Evolutionary conservation across 129 eudicot species (phyloP), one percentile per base, ranked within the genome.

Genomic region (Logfia minima): DNA sequence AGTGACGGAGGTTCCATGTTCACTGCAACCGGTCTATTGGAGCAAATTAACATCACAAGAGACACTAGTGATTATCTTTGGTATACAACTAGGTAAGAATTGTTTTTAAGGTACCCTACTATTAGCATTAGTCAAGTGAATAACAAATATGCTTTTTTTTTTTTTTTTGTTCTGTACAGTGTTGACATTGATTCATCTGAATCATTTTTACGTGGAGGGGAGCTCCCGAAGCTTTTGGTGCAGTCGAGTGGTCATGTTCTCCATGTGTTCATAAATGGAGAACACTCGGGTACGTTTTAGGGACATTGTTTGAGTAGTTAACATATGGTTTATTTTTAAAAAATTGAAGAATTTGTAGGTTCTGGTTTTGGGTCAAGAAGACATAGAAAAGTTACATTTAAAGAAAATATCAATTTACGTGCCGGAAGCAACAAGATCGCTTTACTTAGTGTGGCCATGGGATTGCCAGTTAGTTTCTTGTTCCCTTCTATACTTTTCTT

Each of bases 381-480:
- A 64, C 83, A 86, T 39, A 80, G 97, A 78, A 91, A 80, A 79
- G 77, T 91, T 72, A 53, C 79, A 24, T 91, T 80, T 28, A 83
- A 78, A 73, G 86, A 83, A 70, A 84, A 84, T 70, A 88, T 95
- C 67, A 89, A 86, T 74, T 83, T 95, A 21, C 96, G 68, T 19
- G 88, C 90, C 9, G 99, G 99, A 83, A 80, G 75, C 72, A 95
- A 95, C 66, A 82, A 82, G 81, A 89, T 95, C 28, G 80, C 89
- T 23, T 84, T 95, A 79, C 95, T 95, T 77, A 95, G 99, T 68
- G 92, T 95, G 51, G 97, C 99, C 24, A 87, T 95, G 83, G 99
- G 97, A 80, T 83, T 93, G 68, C 93, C 96, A 63, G 98, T 90
- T 77, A 84, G 93, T 84, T 76, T 79, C 60, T 69, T 74, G 17